Conservation (phyloP, 352 stramenopile genomes). For the Globisporangium camurandrum region DNA sequence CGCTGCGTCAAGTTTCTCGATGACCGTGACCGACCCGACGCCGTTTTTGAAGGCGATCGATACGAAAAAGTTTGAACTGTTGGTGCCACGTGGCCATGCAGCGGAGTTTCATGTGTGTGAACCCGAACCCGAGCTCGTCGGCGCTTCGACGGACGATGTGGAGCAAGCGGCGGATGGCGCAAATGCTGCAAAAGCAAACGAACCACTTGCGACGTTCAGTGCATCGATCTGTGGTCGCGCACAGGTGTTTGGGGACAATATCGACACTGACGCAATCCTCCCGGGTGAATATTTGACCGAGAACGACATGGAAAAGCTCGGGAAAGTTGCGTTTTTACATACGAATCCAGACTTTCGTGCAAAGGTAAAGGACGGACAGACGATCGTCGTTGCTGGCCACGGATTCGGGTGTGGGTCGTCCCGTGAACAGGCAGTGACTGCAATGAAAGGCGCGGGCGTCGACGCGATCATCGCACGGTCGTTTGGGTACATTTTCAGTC, state of each 20-base stretch:
- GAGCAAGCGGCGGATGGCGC: constrained; percentile 17
- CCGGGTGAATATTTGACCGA: constrained; percentile 75
- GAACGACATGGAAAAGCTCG: constrained; percentile 80
- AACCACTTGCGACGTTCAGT: constrained; percentile 32
- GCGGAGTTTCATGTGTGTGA: constrained; percentile 41
- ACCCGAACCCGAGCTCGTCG: constrained; percentile 37
- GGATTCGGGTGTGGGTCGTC: constrained; percentile 83
- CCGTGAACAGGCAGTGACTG: constrained; percentile 76
- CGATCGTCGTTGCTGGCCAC: constrained; percentile 69
- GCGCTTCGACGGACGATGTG: background rate
- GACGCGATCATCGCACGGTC: constrained; percentile 77
- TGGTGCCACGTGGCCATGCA: constrained; percentile 40
- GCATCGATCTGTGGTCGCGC: constrained; percentile 57
- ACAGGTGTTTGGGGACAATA: constrained; percentile 86
- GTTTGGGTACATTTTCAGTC: constrained; percentile 85
- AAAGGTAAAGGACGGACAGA: constrained; percentile 66
- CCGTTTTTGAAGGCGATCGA: constrained; percentile 72
- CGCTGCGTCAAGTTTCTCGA: constrained; percentile 75
- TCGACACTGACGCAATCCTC: constrained; percentile 85
- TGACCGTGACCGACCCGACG: constrained; percentile 70
- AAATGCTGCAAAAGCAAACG: constrained; percentile 18
- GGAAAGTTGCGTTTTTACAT: constrained; percentile 79
- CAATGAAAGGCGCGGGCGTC: constrained; percentile 72
- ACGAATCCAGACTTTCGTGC: constrained; percentile 82
- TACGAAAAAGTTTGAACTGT: constrained; percentile 51